Conservation (phyloP, 768 basidiomycete genomes). For the Hemileccinum rubropunctum region DNA sequence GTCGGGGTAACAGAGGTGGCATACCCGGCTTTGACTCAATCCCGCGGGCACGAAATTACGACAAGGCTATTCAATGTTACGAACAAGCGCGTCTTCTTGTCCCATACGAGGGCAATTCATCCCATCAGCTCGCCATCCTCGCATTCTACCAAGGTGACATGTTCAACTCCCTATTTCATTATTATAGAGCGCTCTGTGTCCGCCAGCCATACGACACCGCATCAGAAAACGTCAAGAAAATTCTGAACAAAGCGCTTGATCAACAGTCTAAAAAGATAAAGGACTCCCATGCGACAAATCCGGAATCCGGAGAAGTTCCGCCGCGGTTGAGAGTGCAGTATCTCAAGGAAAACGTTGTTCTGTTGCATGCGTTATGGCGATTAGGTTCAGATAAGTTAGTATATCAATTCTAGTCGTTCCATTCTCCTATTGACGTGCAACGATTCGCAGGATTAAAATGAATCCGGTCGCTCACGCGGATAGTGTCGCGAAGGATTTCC, state of each 20-base stretch:
- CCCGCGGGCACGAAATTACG: constrained; percentile 64
- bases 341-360: constrained; percentile 73
- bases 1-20: constrained; percentile 49
- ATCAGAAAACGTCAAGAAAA: constrained; percentile 75
- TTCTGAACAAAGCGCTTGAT: constrained; percentile 66
- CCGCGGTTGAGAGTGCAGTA: constrained; percentile 55
- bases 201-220: constrained; percentile 85
- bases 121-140: constrained; percentile 94
- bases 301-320: constrained; percentile 35
- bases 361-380: constrained; percentile 76
- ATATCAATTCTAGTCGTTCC: neutral
- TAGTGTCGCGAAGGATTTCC: constrained; percentile 55
- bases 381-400: constrained; percentile 54
- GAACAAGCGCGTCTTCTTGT: constrained; percentile 79
- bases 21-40: constrained; percentile 40
- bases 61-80: constrained; percentile 77
- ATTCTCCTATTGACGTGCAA: constrained; percentile 3
- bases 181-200: constrained; percentile 90
- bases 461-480: constrained; percentile 48
- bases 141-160: constrained; percentile 80
- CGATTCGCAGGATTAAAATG: constrained; percentile 33
- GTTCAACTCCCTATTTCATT: constrained; percentile 79
- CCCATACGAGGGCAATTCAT: constrained; percentile 90
- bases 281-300: constrained; percentile 33
- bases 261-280: constrained; percentile 47